phyloP scores from a whole-genome alignment of 345 rosid species.

The Psidium guajava region DNA sequence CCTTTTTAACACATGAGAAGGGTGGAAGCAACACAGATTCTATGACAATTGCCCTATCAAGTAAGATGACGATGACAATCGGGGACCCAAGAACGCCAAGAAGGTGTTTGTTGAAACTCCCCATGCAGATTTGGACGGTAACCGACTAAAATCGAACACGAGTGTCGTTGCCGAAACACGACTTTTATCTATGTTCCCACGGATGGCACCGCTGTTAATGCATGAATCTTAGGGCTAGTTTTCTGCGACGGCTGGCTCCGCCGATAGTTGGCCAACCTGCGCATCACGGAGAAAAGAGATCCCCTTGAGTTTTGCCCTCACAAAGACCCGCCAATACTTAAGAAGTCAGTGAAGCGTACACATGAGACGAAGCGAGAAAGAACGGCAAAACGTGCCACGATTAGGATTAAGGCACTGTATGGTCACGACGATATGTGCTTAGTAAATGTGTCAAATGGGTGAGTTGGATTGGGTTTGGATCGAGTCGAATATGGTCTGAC shows the following conservation, averaged over 20 bases:
- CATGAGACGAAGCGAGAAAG: not conserved
- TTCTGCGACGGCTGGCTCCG: rapidly evolving
- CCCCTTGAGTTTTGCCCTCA: not conserved
- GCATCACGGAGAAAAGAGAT: not conserved
- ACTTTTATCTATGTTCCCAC: not conserved
- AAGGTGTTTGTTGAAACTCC: not conserved
- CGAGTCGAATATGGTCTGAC: too few species aligned
- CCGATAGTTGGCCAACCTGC: not conserved
- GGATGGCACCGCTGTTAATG: too few species aligned
- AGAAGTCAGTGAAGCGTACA: not conserved
- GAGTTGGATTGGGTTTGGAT: too few species aligned
- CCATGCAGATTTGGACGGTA: not conserved
- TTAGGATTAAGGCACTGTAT: not conserved
- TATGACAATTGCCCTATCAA: not conserved
- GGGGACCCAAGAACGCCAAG: not conserved
- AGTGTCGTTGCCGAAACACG: not conserved
- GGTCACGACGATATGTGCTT: not conserved
- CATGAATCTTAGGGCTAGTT: not conserved
- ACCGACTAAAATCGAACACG: not conserved
- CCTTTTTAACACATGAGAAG: not conserved
- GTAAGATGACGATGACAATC: not conserved
- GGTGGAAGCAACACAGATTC: not conserved
- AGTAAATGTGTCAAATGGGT: too few species aligned
- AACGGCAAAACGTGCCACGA: not conserved
- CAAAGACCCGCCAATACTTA: not conserved